Evolutionary conservation across 352 stramenopile genomes (phyloP), one percentile per base, ranked within the genome.

Genomic region (Phytopythium cucurbitacearum): DNA sequence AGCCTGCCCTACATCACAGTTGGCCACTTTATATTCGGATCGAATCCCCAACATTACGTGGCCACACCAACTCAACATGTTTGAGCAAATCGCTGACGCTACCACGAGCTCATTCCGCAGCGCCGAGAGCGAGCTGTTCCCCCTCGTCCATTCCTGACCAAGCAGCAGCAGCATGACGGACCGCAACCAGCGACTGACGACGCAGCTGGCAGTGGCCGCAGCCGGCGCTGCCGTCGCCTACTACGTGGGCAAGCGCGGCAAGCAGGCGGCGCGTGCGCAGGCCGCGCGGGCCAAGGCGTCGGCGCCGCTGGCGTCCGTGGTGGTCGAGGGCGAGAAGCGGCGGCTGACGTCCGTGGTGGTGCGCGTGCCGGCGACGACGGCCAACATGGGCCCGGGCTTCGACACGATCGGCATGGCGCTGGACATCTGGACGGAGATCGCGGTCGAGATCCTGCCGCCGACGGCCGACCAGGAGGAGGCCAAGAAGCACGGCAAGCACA

Each of bases 391-490:
- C 1, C 96, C 97, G 2, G 97, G 97, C 56, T 99, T 97, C 60
- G 97, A 99, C 69, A 99, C 94, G 51, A 97, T 99, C 63, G 97
- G 95, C 43, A 97, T 99, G 85, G 96, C 96, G 10, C 87, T 99
- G 32, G 97, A 99, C 77, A 97, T 99, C 56, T 99, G 97, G 97
- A 98, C 90, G 16, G 97, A 99, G 79, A 96, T 99, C 39, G 98
- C 96, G 16, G 96, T 98, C 5, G 80, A 96, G 63, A 77, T 98
- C 16, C 57, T 87, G 65, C 53, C 66, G 28, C 65, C 69, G 4
- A 60, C 63, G 8, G 59, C 37, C 2, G 48, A 53, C 9, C 48
- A 53, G 21, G 48, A 53, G 48, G 48, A 38, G 16, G 48, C 48
- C 35, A 32, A 33, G 13, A n/a, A 38, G 37, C 37, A 53, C 15